A percentile compares a stretch with the other conserved stretches of the same genome.
Evolutionary conservation across 331 rosid genomes (phyloP).

Genomic region (Telfairia occidentalis): DNA sequence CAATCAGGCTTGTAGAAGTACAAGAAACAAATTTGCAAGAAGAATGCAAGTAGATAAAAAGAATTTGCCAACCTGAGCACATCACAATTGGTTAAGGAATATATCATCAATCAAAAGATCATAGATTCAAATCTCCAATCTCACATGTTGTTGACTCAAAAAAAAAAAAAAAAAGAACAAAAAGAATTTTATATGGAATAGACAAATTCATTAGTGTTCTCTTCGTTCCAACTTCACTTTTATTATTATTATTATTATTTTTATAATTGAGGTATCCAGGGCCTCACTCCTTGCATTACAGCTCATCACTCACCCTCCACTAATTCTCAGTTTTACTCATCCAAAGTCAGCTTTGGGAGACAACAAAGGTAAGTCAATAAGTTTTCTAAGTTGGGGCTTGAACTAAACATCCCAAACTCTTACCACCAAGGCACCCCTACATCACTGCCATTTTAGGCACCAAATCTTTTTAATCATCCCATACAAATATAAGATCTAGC

Average conservation of each 20-base stretch:
- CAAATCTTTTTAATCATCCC: not conserved
- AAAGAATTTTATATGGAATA: not conserved
- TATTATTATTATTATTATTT: not conserved
- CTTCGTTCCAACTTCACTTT: not conserved
- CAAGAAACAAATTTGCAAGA: not conserved
- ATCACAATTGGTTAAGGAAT: no score
- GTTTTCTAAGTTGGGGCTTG: not conserved
- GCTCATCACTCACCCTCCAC: not conserved
- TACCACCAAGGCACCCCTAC: not conserved
- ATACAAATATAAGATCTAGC: not conserved
- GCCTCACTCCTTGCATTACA: not conserved
- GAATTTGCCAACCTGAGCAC: no score
- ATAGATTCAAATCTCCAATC: no score
- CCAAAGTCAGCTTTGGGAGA: not conserved
- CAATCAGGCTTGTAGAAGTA: constrained; percentile 1
- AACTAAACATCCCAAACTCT: not conserved
- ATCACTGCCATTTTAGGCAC: not conserved
- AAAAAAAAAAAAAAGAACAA: no score
- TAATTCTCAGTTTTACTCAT: not conserved
- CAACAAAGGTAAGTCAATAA: not conserved
- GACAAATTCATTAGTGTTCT: not conserved
- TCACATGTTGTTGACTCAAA: no score
- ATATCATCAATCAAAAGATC: no score
- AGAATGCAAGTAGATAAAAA: not conserved
- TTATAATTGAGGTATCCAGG: not conserved